These are phyloP conservation scores for Pleurozium schreberi DNA, from an alignment of 225 moss, liverwort and hornwort genomes.

Conservation along the genomic window DNA sequence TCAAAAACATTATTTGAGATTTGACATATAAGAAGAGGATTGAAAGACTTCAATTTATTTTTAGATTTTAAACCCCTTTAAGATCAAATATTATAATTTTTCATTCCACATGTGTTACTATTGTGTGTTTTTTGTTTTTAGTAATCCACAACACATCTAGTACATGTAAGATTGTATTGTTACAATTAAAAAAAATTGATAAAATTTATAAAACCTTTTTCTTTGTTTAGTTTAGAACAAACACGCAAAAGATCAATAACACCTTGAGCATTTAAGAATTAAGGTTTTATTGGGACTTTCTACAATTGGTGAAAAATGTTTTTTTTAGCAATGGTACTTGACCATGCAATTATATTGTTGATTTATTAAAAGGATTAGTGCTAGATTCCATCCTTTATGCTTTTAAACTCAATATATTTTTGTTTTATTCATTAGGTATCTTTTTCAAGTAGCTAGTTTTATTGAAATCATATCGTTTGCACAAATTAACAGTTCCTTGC, in stretches of 20 bases:
- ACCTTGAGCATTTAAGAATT: not conserved
- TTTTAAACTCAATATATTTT: too few relatives aligned
- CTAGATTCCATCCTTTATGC: not conserved
- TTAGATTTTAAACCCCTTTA: not conserved
- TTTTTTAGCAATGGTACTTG: too few relatives aligned
- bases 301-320: not conserved
- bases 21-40: too few relatives aligned
- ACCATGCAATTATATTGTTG: too few relatives aligned
- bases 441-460: too few relatives aligned
- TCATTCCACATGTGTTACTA: not conserved
- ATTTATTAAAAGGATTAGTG: too few relatives aligned
- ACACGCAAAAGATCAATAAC: not conserved
- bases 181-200: too few relatives aligned
- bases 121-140: not conserved
- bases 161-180: not conserved
- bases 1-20: too few relatives aligned
- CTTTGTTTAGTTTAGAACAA: not conserved
- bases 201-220: not conserved
- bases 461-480: too few relatives aligned
- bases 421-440: not conserved
- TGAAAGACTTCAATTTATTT: not conserved
- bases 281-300: not conserved
- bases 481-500: too few relatives aligned
- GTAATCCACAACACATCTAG: not conserved
- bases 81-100: not conserved